Percentiles rank a stretch among this genome's conserved stretches.
These are phyloP conservation scores for Penicillium bialowiezense DNA, from an alignment of 495 filamentous ascomycete species.

Conservation along the genomic window DNA sequence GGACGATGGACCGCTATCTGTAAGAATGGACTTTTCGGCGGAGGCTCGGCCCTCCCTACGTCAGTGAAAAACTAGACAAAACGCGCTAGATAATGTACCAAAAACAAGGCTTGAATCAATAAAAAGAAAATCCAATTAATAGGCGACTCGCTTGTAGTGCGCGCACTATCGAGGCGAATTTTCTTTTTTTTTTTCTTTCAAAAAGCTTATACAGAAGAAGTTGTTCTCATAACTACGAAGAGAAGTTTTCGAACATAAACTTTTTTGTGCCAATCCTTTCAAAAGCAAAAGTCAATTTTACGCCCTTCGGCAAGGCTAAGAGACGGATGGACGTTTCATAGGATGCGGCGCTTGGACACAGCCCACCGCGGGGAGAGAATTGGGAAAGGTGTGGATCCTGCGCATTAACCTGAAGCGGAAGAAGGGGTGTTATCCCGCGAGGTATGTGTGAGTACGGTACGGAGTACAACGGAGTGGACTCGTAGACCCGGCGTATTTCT, in stretches of 20 bases:
- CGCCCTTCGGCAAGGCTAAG: conserved; percentile 37
- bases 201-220: too few species aligned
- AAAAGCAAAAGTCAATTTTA: conserved; percentile 28
- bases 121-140: too few species aligned
- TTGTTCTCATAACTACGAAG: too few species aligned
- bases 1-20: too few species aligned
- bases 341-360: conserved; percentile 20
- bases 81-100: too few species aligned
- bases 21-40: background rate
- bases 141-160: too few species aligned
- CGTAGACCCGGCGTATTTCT: too few species aligned
- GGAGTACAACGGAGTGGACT: too few species aligned
- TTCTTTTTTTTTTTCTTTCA: too few species aligned
- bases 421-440: background rate
- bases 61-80: background rate
- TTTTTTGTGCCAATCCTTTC: background rate
- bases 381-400: conserved; percentile 30
- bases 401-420: background rate
- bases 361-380: conserved; percentile 32
- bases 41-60: background rate
- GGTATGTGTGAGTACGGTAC: too few species aligned
- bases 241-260: too few species aligned
- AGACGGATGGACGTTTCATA: conserved; percentile 13
- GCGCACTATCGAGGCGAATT: too few species aligned
- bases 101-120: background rate